Evolutionary conservation across 345 rosid genomes (phyloP).

Genomic region (Erysimum cheiranthoides): DNA sequence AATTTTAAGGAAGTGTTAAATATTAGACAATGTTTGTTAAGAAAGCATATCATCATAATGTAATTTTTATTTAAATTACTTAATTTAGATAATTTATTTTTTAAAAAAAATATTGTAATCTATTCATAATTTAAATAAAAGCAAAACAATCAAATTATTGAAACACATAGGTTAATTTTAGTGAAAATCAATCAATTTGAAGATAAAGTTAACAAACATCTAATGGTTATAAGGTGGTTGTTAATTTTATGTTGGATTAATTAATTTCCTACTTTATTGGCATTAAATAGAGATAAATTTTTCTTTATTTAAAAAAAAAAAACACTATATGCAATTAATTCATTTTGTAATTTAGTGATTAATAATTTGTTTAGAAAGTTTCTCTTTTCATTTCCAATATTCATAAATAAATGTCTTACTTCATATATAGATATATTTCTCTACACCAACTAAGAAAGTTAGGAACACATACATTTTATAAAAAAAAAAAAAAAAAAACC

Average conservation of each 20-base stretch:
- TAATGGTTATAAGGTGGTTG: background rate
- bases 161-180: background rate
- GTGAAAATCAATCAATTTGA: background rate
- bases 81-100: background rate
- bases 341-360: constrained; percentile 6
- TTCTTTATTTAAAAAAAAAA: background rate
- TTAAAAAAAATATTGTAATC: background rate
- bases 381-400: constrained; percentile 5
- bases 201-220: constrained; percentile 9
- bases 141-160: background rate
- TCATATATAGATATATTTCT: background rate
- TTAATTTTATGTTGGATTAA: constrained; percentile 4
- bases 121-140: background rate
- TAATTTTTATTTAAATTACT: background rate
- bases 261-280: background rate
- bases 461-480: background rate
- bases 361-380: background rate
- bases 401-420: background rate
- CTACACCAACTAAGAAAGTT: constrained; percentile 1
- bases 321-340: background rate
- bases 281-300: constrained; percentile 6
- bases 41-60: background rate
- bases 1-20: background rate
- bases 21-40: background rate
- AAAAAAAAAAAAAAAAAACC: too few relatives aligned